These are phyloP conservation scores for Colletotrichum salicis DNA, from an alignment of 2,329 filamentous ascomycete species.

Conservation along the genomic window DNA sequence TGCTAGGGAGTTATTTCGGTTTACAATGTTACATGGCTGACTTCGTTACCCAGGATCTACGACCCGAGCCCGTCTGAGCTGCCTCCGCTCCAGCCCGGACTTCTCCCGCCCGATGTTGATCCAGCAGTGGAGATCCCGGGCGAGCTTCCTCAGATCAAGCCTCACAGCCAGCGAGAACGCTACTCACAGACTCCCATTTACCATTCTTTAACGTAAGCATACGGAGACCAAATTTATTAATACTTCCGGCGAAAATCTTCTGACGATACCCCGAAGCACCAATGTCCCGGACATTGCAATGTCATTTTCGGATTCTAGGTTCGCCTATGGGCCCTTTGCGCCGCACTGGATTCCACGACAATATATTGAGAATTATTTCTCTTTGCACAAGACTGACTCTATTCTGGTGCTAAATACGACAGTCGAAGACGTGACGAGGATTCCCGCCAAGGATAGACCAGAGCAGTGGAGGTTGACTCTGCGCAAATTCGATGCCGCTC, in stretches of 20 bases:
- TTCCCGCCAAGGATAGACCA: slow-evolving; percentile 34
- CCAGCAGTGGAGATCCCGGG: slow-evolving; percentile 56
- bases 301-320: slow-evolving; percentile 63
- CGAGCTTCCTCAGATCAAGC: slow-evolving; percentile 50
- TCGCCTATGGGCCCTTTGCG: slow-evolving; percentile 66
- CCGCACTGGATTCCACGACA: slow-evolving; percentile 65
- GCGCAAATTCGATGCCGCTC: slow-evolving; percentile 54
- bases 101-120: slow-evolving; percentile 56
- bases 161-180: slow-evolving; percentile 56
- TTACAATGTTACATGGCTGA: fast-evolving
- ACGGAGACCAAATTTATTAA: too few species aligned
- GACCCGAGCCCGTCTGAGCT: slow-evolving; percentile 53
- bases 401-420: slow-evolving; percentile 62
- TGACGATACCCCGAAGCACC: slow-evolving; percentile 48
- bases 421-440: slow-evolving; percentile 57
- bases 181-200: slow-evolving; percentile 63
- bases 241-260: too few species aligned
- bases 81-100: slow-evolving; percentile 53
- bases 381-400: slow-evolving; percentile 57
- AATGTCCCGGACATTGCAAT: slow-evolving; percentile 68
- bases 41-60: slow-evolving; percentile 56
- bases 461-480: slow-evolving; percentile 60
- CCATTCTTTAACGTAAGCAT: slow-evolving; percentile 58
- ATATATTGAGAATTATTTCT: slow-evolving; percentile 67
- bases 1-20: background rate